Evolutionary conservation across 129 eudicot species (phyloP).

Genomic region (Silybum marianum): DNA sequence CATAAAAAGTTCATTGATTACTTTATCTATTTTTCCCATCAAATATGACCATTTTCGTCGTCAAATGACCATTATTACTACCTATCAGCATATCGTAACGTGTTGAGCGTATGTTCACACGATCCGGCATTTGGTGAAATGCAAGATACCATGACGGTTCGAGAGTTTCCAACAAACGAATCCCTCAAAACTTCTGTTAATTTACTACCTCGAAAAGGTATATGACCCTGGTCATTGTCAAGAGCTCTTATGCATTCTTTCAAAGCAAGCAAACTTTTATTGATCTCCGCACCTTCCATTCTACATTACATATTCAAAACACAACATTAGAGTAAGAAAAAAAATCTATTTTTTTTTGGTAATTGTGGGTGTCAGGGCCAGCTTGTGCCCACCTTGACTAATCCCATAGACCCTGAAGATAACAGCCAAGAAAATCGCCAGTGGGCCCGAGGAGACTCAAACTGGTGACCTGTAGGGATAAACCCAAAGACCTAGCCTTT

Average conservation of each 20-base stretch:
- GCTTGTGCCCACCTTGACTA: neutral
- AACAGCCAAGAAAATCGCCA: too few species aligned
- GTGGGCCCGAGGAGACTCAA: too few species aligned
- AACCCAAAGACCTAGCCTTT: too few species aligned
- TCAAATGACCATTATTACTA: conserved; percentile 13
- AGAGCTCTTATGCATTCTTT: conserved; percentile 86
- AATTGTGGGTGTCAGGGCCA: neutral
- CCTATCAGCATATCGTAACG: conserved; percentile 89
- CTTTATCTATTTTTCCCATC: neutral
- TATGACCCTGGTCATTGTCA: conserved; percentile 81
- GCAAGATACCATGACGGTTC: conserved; percentile 81
- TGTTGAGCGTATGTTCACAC: conserved; percentile 82
- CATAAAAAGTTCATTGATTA: neutral
- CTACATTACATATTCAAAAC: conserved; percentile 37
- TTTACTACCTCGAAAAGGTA: conserved; percentile 87
- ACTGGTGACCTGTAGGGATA: too few species aligned
- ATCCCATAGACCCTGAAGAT: neutral
- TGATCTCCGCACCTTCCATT: conserved; percentile 88
- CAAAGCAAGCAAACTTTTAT: conserved; percentile 77
- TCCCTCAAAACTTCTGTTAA: conserved; percentile 81
- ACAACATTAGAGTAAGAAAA: neutral
- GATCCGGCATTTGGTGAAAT: conserved; percentile 81
- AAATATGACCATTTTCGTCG: neutral
- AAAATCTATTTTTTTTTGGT: neutral
- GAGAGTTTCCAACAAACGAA: conserved; percentile 77